Conservation (phyloP, 2,329 filamentous ascomycete species). For the Paraphoma sp. region DNA sequence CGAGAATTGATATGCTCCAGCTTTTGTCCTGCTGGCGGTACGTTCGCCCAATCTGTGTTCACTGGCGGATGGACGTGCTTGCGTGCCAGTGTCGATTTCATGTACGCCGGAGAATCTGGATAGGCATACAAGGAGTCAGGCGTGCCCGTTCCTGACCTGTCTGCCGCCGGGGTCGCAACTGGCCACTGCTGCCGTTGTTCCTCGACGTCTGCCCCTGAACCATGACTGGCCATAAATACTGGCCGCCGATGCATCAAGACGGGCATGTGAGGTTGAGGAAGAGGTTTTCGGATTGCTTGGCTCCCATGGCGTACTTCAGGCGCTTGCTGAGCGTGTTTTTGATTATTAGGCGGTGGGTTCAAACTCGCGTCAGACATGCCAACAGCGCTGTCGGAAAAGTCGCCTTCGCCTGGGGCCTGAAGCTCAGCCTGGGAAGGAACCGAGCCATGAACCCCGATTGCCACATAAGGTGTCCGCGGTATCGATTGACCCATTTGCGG, state of each 20-base stretch:
- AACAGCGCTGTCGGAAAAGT: not conserved
- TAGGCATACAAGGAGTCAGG: not conserved
- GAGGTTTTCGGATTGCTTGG: not conserved
- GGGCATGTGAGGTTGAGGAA: not conserved
- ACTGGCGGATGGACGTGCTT: not conserved
- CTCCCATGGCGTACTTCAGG: no score
- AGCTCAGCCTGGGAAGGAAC: no score
- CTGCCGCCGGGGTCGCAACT: not conserved
- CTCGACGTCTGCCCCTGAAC: not conserved
- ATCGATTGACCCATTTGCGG: not conserved
- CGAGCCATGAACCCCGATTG: no score
- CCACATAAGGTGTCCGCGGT: not conserved
- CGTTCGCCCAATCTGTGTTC: not conserved
- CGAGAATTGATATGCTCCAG: not conserved
- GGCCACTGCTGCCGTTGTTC: not conserved
- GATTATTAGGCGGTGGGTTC: not conserved
- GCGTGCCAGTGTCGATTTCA: not conserved
- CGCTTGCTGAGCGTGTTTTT: no score
- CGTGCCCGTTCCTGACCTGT: not conserved
- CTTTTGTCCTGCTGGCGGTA: not conserved
- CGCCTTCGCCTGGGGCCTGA: no score
- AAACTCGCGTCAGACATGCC: not conserved
- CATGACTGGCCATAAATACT: not conserved
- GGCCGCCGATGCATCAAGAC: not conserved
- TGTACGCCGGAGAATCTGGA: not conserved